Base-by-base conservation (phyloP, 805 yeast genomes). In the Starmerella bombi region DNA sequence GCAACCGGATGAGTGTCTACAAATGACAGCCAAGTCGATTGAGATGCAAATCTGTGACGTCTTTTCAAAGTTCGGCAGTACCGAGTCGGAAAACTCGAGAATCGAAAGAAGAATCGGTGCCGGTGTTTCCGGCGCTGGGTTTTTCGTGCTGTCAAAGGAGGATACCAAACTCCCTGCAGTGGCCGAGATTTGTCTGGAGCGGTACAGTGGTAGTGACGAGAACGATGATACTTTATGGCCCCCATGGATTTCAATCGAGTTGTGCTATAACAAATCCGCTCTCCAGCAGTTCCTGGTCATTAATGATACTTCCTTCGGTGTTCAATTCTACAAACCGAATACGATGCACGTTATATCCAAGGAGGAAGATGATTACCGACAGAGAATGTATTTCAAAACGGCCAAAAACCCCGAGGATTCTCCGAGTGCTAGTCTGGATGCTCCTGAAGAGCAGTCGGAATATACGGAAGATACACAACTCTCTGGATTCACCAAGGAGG, bases 171-270 rank as follows among this genome's bases (percentile, higher is more conserved):
- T 65, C 37, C 62, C 71, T 2, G 85, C 83, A 59, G 91, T 94
- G 1, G 70, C 80, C 2, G 58, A 53, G 7, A 37, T 50, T 17
- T 44, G 46, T 16, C 34, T 46, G n/a, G 65, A 68, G 9, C 66
- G 64, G 36, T 64, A 71, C 3, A 82, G 82, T 59, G 93, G 93
- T 1, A 70, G 80, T 2, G 59, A 53, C 12, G 52, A 59, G 14
- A 43, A 42, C 20, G 29, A 46, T 5, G 62, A 63, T 15, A 9
- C 12, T 1, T 40, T 41, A 16, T 86, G 95, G 96, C 95, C 95
- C 2, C 93, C 94, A 0, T 86, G 94, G 84, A 58, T 85, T 25
- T 84, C 86, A 1, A 56, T 73, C 36, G 93, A 83, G 52, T 64
- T 77, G 18, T 74, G 81, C 46, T 70, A 73, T 46, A 75, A 75